Evolutionary conservation across 768 basidiomycete genomes (phyloP).

Genomic region (Macrolepiota dolichaula): DNA sequence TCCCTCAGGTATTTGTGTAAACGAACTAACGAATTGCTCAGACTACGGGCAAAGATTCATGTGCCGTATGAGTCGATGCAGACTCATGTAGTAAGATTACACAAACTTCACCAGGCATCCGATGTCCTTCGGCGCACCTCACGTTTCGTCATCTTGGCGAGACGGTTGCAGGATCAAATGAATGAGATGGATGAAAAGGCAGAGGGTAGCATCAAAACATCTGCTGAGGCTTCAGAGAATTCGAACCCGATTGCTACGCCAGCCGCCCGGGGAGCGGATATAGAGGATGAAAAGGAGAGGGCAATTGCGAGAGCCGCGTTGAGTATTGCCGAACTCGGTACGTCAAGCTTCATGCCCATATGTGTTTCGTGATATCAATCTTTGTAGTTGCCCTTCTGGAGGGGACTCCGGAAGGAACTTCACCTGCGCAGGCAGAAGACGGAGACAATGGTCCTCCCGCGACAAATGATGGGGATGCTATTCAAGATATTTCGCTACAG

Average conservation of each 20-base stretch:
- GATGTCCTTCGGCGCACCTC: constrained; percentile 82
- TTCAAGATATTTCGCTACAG: constrained; percentile 51
- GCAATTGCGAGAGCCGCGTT: constrained; percentile 92
- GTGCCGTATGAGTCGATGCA: constrained; percentile 77
- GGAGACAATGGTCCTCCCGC: not conserved
- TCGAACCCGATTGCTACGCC: constrained; percentile 15
- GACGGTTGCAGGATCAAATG: constrained; percentile 86
- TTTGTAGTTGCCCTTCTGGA: constrained; percentile 49
- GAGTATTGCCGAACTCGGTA: constrained; percentile 87
- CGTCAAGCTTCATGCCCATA: constrained; percentile 22
- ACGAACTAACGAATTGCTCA: constrained; percentile 27
- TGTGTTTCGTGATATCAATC: constrained; percentile 3
- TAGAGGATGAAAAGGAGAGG: constrained; percentile 81
- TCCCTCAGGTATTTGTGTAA: constrained; percentile 8
- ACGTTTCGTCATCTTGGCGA: constrained; percentile 79
- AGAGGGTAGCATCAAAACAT: constrained; percentile 11
- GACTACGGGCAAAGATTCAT: constrained; percentile 84
- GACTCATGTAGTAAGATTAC: constrained; percentile 65
- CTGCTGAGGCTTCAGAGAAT: constrained; percentile 17
- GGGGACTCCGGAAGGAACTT: constrained; percentile 25
- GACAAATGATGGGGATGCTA: constrained; percentile 12
- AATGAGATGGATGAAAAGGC: constrained; percentile 48
- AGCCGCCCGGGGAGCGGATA: constrained; percentile 28
- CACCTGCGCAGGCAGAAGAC: not conserved
- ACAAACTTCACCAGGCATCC: constrained; percentile 77